A percentile compares a stretch with the other conserved stretches of the same genome.
Conservation (phyloP, 2,329 filamentous ascomycete genomes). For the Colletotrichum endophyticum region DNA sequence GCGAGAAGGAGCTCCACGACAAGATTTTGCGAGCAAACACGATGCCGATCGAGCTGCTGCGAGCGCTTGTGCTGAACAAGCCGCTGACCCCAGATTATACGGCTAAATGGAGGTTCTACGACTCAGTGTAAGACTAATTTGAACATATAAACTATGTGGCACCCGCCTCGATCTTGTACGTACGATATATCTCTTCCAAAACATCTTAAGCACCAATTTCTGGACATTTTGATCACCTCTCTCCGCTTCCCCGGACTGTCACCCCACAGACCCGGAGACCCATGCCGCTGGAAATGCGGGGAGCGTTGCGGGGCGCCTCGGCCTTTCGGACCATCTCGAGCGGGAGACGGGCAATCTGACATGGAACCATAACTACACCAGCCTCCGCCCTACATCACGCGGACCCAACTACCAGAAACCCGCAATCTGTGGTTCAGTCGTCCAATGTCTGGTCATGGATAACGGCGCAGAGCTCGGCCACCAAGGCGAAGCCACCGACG, state of each 20-base stretch:
- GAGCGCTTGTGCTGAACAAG: constrained; percentile 49
- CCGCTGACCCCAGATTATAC: constrained; percentile 48
- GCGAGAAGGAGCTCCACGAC: constrained; percentile 63
- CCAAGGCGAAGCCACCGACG: constrained; percentile 26
- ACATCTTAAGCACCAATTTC: not conserved
- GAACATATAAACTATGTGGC: not conserved
- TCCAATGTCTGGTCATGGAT: not conserved
- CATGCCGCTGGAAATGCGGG: not conserved
- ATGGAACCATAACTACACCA: constrained; percentile 3
- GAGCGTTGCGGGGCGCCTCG: not conserved
- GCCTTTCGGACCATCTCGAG: not conserved
- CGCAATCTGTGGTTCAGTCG: not conserved
- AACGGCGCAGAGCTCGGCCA: not conserved
- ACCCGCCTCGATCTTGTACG: not conserved
- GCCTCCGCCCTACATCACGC: constrained; percentile 2
- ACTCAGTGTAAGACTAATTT: not conserved
- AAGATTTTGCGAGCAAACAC: constrained; percentile 52
- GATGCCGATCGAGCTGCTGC: constrained; percentile 60
- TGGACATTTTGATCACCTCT: not conserved
- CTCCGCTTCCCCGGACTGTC: not conserved
- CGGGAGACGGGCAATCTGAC: not conserved
- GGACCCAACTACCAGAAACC: not conserved
- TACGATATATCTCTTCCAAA: not conserved
- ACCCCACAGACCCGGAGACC: not conserved
- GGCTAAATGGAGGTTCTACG: constrained; percentile 56